Conservation (phyloP, 257 asterid genomes). For the Pogostemon cablin region DNA sequence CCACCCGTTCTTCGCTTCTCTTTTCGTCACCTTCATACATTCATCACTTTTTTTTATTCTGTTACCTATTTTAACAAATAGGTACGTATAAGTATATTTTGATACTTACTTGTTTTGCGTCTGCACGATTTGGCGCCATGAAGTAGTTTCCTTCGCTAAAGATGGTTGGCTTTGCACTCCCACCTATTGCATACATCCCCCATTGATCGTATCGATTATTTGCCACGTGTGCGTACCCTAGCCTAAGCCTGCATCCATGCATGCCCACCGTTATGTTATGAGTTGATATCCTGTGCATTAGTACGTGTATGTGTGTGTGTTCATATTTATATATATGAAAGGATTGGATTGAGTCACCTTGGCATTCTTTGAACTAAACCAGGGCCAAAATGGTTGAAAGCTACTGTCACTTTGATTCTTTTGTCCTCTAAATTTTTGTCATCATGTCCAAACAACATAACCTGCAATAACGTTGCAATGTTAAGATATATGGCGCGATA, state of each 20-base stretch:
- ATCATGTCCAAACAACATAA: slow-evolving; percentile 68
- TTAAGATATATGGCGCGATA: too few species aligned
- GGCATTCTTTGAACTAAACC: slow-evolving; percentile 94
- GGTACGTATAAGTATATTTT: background rate
- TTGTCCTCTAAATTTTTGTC: slow-evolving; percentile 64
- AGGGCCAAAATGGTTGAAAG: slow-evolving; percentile 82
- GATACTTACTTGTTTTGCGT: slow-evolving; percentile 54
- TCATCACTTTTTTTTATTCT: background rate
- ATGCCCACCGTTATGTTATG: background rate
- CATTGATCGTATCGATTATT: slow-evolving; percentile 78
- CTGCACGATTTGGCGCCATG: slow-evolving; percentile 53
- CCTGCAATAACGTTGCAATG: slow-evolving; percentile 29
- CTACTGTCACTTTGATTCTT: slow-evolving; percentile 71
- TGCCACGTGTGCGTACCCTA: slow-evolving; percentile 82
- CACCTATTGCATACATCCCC: slow-evolving; percentile 92
- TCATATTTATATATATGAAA: too few species aligned
- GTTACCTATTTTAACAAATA: background rate
- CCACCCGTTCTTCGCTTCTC: slow-evolving; percentile 63
- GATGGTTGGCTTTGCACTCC: slow-evolving; percentile 89
- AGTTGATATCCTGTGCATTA: background rate
- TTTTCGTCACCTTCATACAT: slow-evolving; percentile 61
- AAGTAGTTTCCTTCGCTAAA: slow-evolving; percentile 91
- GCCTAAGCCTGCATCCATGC: slow-evolving; percentile 56
- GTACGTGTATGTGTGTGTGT: background rate
- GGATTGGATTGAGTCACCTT: slow-evolving; percentile 9